Evolutionary conservation across 2,329 filamentous ascomycete species (phyloP).

Genomic region (Xylaria sp.): DNA sequence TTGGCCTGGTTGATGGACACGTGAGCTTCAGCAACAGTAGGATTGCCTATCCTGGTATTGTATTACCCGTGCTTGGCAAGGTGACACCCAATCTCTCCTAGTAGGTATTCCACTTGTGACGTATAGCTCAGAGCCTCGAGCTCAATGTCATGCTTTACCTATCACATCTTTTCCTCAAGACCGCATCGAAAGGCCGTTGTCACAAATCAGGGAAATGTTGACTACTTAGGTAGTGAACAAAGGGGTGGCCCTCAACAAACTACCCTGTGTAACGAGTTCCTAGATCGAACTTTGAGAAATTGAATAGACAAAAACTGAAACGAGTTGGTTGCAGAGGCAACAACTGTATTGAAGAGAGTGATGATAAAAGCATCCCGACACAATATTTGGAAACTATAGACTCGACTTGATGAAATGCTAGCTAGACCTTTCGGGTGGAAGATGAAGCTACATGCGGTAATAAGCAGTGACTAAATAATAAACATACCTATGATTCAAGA

Average conservation of each 20-base stretch:
- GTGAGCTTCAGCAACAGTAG: no score
- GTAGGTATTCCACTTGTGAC: background rate
- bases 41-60: no score
- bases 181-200: no score
- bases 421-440: no score
- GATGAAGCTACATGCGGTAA: no score
- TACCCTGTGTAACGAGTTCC: background rate
- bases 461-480: no score
- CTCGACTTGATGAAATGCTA: no score
- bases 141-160: background rate
- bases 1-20: no score
- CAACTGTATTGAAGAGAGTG: background rate
- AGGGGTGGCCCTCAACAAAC: background rate
- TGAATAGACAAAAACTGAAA: background rate
- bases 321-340: background rate
- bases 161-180: no score
- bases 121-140: background rate
- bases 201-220: no score
- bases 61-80: background rate
- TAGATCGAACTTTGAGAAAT: background rate
- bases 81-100: background rate
- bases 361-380: background rate
- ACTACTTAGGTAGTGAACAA: background rate
- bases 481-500: no score
- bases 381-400: background rate